Conservation (phyloP, 2,329 filamentous ascomycete genomes). For the Colletotrichum higginsianum region DNA sequence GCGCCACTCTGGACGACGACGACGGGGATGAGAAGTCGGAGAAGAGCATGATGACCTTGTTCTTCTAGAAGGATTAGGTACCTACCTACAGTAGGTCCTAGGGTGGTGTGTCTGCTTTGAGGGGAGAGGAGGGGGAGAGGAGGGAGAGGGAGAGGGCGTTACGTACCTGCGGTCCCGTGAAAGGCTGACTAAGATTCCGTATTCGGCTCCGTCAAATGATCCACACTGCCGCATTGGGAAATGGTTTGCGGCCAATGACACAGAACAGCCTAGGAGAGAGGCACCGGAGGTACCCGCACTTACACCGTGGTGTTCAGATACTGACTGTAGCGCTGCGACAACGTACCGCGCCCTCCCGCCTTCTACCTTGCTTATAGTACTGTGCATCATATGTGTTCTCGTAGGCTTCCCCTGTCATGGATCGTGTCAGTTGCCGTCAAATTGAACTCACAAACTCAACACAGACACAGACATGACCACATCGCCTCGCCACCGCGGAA, state of each 20-base stretch:
- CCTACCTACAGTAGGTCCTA: too few species aligned
- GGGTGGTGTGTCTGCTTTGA: too few species aligned
- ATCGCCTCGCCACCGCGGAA: constrained; percentile 5
- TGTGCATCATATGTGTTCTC: not conserved
- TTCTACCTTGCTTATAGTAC: not conserved
- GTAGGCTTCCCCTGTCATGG: constrained; percentile 16
- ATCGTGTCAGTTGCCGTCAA: constrained; percentile 22
- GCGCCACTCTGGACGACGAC: not conserved
- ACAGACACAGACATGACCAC: not conserved
- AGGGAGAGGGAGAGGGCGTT: too few species aligned
- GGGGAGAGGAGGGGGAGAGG: too few species aligned
- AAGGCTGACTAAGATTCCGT: constrained; percentile 14
- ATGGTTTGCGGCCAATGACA: constrained; percentile 18
- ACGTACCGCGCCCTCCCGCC: too few species aligned
- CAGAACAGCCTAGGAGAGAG: not conserved
- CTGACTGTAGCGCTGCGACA: too few species aligned
- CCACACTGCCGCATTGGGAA: constrained; percentile 19
- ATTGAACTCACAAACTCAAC: constrained; percentile 1
- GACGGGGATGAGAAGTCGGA: not conserved
- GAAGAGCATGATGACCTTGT: not conserved
- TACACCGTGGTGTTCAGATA: too few species aligned
- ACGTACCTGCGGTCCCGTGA: too few species aligned
- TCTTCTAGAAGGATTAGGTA: constrained; percentile 4
- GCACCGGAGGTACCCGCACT: not conserved
- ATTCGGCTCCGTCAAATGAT: not conserved